Base-by-base conservation (phyloP, 495 filamentous ascomycete species). In the Astrothelium macrocarpum region DNA sequence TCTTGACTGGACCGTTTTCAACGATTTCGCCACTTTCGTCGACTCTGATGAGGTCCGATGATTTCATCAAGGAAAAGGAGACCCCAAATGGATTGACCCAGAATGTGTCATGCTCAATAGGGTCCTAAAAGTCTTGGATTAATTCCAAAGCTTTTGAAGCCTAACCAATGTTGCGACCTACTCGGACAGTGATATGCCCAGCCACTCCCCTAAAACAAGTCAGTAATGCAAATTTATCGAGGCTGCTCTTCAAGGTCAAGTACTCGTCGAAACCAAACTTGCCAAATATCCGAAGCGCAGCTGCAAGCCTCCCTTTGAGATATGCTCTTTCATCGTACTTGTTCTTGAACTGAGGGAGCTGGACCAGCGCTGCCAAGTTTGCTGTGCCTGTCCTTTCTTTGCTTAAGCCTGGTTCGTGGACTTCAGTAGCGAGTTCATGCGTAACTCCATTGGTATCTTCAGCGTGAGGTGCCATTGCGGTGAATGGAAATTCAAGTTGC, bases 71-170 rank as follows among this genome's bases (percentile, higher is more conserved):
- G 25, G 81, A 82, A 74, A 90, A 91, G 0, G 85, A 80, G 11
- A 84, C 79, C 32, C 89, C 88, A 67, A 91, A 88, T 0, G 89
- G 89, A 65, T 91, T 91, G 25, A 91, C 88, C 89, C 87, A 91
- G 78, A 91, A 91, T 2, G 80, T 83, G 7, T 71, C 69, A 0
- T 85, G 83, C 39, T 89, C 84, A 14, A 90, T 81, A 11, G 88
- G 87, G 69, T 90, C 88, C 74, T 79, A 62, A 61, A 67, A 18
- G 25, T 29, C 25, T 9, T 29, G 9, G 26, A 25, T 56, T 25
- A 56, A 2, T 56, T 56, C 5, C 20, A 9, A 9, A 10, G 11
- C 16, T 7, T 56, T 56, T 29, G 2, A 20, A 29, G 20, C 49
- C 7, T 11, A 9, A 20, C 5, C 25, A 11, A 28, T 29, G 5